Conservation (phyloP, 345 rosid genomes). For the Excoecaria cochinchinensis region DNA sequence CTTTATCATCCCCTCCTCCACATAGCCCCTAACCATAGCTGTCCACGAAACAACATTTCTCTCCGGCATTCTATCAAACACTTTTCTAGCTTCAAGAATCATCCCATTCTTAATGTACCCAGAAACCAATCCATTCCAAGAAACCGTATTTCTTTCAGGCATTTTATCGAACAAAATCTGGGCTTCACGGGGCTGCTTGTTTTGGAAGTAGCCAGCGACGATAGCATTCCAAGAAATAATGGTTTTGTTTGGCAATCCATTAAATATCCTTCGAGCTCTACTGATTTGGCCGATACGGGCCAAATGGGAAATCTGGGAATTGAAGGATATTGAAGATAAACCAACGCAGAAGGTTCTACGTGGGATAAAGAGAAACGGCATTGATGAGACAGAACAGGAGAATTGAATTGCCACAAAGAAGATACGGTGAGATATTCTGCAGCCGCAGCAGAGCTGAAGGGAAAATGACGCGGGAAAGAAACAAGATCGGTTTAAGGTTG, state of each 20-base stretch:
- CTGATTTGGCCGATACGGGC: slow-evolving; percentile 52
- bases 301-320: slow-evolving; percentile 48
- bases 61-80: slow-evolving; percentile 65
- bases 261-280: slow-evolving; percentile 56
- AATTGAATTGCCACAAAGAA: neutral
- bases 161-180: slow-evolving; percentile 51
- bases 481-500: neutral
- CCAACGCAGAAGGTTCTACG: slow-evolving; percentile 34
- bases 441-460: no score
- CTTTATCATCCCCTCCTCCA: slow-evolving; percentile 50
- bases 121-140: slow-evolving; percentile 72
- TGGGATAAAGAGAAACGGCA: slow-evolving; percentile 36
- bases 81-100: slow-evolving; percentile 50
- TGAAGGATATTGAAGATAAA: slow-evolving; percentile 16
- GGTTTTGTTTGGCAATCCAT: slow-evolving; percentile 46
- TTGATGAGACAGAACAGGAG: slow-evolving; percentile 17
- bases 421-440: neutral
- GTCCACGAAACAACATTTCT: slow-evolving; percentile 77
- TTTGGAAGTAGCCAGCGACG: slow-evolving; percentile 50
- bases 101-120: slow-evolving; percentile 63
- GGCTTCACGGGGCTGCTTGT: slow-evolving; percentile 52
- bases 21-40: slow-evolving; percentile 65
- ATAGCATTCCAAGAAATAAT: slow-evolving; percentile 67
- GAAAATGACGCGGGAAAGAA: no score
- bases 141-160: slow-evolving; percentile 66